Conservation (phyloP, 768 basidiomycete species). For the Xerocomellus intermedius region DNA sequence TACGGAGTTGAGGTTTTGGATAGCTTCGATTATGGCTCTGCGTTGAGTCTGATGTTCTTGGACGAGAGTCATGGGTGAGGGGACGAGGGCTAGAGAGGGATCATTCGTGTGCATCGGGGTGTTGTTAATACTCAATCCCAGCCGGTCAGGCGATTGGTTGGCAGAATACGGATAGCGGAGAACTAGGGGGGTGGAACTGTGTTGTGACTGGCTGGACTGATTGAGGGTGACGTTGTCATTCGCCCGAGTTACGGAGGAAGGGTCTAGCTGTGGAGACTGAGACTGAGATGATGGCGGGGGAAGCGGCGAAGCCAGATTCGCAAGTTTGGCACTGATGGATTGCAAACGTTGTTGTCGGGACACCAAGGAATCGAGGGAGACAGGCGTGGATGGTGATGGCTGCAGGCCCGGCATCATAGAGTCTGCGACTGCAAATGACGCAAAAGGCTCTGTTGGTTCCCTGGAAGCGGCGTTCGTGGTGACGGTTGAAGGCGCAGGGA, state of each 20-base stretch:
- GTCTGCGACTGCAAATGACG: background rate
- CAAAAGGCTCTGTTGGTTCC: background rate
- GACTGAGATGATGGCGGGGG: conserved; percentile 3
- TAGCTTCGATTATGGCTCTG: conserved; percentile 9
- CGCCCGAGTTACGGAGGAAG: background rate
- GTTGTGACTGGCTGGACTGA: background rate
- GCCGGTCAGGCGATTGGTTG: background rate
- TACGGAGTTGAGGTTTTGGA: conserved; percentile 10
- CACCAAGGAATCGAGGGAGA: conserved; percentile 5
- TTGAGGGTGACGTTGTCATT: background rate
- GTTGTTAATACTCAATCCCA: background rate
- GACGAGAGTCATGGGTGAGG: background rate
- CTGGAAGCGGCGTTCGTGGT: background rate
- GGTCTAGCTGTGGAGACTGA: background rate
- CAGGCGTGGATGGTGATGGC: background rate
- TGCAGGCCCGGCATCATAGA: background rate
- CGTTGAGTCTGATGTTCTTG: conserved; percentile 12
- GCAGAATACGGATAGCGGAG: conserved; percentile 12
- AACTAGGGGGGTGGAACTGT: background rate
- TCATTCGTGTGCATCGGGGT: background rate
- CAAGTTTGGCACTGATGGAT: conserved; percentile 13
- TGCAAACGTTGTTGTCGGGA: conserved; percentile 15
- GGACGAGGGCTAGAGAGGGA: background rate
- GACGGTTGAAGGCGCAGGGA: background rate
- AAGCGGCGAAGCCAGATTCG: conserved; percentile 5